Conservation (phyloP, 345 rosid genomes). For the Salix suchowensis region DNA sequence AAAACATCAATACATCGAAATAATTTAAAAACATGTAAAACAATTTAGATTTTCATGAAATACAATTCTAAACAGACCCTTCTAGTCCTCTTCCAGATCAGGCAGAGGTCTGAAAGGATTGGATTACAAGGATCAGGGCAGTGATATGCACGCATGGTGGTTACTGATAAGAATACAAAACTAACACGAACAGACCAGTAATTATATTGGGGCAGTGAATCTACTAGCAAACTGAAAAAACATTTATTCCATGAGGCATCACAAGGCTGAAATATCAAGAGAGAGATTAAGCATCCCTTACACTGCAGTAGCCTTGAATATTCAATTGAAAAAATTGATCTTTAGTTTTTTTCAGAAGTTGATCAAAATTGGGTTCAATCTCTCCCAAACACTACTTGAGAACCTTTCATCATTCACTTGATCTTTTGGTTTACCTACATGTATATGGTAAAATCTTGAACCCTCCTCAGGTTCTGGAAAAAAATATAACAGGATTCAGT, state of each 20-base stretch:
- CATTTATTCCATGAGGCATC: neutral
- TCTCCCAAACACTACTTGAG: constrained; percentile 9
- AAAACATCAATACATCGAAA: too few relatives aligned
- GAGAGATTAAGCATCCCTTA: neutral
- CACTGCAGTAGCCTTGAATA: neutral
- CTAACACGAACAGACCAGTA: neutral
- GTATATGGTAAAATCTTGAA: constrained; percentile 6
- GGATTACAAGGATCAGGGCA: neutral
- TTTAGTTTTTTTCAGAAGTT: neutral
- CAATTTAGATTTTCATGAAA: too few relatives aligned
- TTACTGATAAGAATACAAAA: neutral
- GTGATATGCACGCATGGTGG: neutral
- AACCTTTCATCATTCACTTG: neutral
- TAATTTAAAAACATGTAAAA: too few relatives aligned
- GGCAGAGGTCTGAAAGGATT: neutral
- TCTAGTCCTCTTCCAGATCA: neutral
- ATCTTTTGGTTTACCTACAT: constrained; percentile 13
- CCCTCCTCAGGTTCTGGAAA: constrained; percentile 3
- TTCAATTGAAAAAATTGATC: constrained; percentile 3
- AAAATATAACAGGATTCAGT: constrained; percentile 7
- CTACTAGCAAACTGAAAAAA: neutral
- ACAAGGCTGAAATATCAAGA: neutral
- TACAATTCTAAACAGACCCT: too few relatives aligned
- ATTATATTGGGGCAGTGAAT: neutral
- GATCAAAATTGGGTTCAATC: constrained; percentile 38